Base-by-base conservation (phyloP, 805 yeast genomes). In the Starmerella asiatica region DNA sequence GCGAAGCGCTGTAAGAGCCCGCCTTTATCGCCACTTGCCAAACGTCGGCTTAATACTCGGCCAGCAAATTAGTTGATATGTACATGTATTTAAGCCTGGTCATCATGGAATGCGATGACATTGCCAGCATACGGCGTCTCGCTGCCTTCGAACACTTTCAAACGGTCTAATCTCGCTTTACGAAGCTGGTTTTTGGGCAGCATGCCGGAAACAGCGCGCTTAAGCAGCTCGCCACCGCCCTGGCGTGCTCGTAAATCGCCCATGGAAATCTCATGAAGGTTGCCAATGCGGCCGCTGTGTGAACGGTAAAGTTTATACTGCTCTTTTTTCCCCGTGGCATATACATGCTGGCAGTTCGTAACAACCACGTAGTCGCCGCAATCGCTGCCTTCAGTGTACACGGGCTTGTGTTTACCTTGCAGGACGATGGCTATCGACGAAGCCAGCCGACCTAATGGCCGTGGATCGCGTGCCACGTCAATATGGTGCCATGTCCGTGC, bases 381-480 rank as follows among this genome's bases (percentile, higher is more conserved):
- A 62, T 91, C 99, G 57, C 79, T 52, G 41, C 50, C 70, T 21
- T 73, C 74, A 53, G 85, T 83, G 49, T 63, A 79, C 0, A 84
- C 71, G 3, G 99, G 99, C 66, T 91, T 91, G 64, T 91, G 96
- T 60, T 91, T 91, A n/a, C 99, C 99, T 62, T 82, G 84, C 31
- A 91, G 68, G 0, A 91, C 76, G 23, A 75, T 67, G 20, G 98
- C 96, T 41, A 91, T 85, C 42, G 77, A 70, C 1, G 94, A 69
- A 3, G 99, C 97, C 42, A 91, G 60, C 56, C 97, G 78, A 57
- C 99, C 99, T 35, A 91, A 62, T 0, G 96, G 77, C 54, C 98
- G 73, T 28, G 67, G 62, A 40, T 91, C 98, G 36, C 73, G 69
- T 12, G 93, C 82, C 27, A 84, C 71, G 58, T 93, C 97, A 27